Conservation (phyloP, 2,329 filamentous ascomycete genomes). For the Aspergillus fischeri region DNA sequence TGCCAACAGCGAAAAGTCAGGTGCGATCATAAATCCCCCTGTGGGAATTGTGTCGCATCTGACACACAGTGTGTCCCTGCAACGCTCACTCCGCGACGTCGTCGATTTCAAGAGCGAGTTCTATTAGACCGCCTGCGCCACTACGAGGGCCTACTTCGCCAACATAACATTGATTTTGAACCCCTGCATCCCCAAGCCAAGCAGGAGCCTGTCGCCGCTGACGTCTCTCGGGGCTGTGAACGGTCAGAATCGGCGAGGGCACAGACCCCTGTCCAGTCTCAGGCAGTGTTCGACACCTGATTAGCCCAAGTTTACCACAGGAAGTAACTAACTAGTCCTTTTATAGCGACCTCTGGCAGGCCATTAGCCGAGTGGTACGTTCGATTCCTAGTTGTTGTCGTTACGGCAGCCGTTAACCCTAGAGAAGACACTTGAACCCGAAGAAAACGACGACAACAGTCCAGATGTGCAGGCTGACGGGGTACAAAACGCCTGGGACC, state of each 20-base stretch:
- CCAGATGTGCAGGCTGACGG: too few relatives aligned
- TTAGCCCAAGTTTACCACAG: neutral
- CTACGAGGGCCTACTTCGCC: neutral
- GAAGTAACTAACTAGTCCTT: neutral
- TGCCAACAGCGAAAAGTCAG: neutral
- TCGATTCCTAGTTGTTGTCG: neutral
- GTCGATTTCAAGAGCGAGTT: neutral
- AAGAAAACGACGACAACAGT: neutral
- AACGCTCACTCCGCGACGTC: neutral
- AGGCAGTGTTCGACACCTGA: neutral
- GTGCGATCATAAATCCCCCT: neutral
- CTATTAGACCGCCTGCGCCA: neutral
- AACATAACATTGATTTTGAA: neutral
- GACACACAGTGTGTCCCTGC: neutral
- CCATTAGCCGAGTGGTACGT: neutral
- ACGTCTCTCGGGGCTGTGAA: too few relatives aligned
- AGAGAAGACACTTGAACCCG: neutral
- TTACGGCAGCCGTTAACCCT: neutral
- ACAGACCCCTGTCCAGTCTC: neutral
- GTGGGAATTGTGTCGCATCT: neutral
- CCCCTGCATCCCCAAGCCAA: neutral
- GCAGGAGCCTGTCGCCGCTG: neutral
- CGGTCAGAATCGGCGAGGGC: too few relatives aligned
- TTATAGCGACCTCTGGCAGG: neutral
- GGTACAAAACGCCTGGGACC: neutral